Conservation (phyloP, 1,139 yeast genomes). For the Diutina neorugosa region DNA sequence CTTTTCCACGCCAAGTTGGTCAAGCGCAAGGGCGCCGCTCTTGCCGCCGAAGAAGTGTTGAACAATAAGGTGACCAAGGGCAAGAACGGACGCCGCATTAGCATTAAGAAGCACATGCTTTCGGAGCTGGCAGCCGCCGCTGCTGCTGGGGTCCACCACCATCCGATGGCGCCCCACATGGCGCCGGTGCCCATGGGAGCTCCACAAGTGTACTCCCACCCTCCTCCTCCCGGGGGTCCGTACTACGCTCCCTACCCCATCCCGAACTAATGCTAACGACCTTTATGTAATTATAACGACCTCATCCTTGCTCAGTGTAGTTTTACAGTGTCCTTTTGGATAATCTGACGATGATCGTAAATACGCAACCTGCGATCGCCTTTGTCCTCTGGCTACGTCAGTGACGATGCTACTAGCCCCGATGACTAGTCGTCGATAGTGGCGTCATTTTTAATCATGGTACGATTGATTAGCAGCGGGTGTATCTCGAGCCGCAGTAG, state of each 20-base stretch:
- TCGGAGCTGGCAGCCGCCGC: constrained; percentile 1
- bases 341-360: too few species aligned
- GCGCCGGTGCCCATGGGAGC: not conserved
- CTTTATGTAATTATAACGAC: not conserved
- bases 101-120: constrained; percentile 17
- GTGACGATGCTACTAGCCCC: too few species aligned
- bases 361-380: too few species aligned
- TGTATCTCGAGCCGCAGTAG: too few species aligned
- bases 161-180: not conserved
- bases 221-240: not conserved
- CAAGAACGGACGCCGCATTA: constrained; percentile 32
- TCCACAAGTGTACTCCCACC: not conserved
- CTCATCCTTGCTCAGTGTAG: not conserved
- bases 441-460: too few species aligned
- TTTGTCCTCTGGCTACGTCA: too few species aligned
- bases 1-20: constrained; percentile 66
- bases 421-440: too few species aligned
- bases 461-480: too few species aligned
- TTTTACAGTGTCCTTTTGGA: too few species aligned
- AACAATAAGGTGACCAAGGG: constrained; percentile 35
- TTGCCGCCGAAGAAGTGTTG: constrained; percentile 30
- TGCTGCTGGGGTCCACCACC: not conserved
- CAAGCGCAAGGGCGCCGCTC: constrained; percentile 52
- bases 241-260: not conserved
- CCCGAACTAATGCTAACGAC: constrained; percentile 2